Base-by-base conservation (phyloP, 2,329 filamentous ascomycete species). In the Drechslerella dactyloides region DNA sequence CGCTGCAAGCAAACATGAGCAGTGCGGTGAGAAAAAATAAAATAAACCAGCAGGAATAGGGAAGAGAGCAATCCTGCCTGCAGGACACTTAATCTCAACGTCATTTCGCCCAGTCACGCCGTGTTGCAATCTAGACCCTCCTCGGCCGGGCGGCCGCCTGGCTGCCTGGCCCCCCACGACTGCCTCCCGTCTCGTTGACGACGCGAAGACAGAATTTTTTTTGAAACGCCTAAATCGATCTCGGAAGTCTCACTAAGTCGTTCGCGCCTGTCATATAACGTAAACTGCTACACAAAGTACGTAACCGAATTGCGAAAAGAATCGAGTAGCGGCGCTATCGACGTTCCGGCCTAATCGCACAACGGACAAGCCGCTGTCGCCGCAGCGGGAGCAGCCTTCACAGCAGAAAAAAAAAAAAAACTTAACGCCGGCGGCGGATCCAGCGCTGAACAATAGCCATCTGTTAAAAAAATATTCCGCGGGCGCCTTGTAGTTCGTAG, bases 1-100 rank as follows among this genome's bases (percentile, higher is more conserved):
- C 27, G 42, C 60, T 65, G 68, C 55, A 65, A 65, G 60, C 40
- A 44, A 48, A 2, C n/a, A 19, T 19, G 19, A 17, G 44, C 5
- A 48, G 27, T 4, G 27, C 4, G 44, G 51, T 59, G 42, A 56
- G 33, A 52, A 53, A 56, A 50, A 57, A 59, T 42, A 52, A 61
- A 53, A 15, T 37, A 51, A 57, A 30, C 2, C 19, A 48, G 8
- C 5, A 48, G 44, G 44, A 48, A 48, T 8, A 42, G n/a, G 44
- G n/a, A 48, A 37, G 42, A 56, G 21, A 30, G 35, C 48, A 58
- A 59, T 65, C 68, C 48, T 72, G 68, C 68, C 48, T 72, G 68
- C 68, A 72, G 68, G 64, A 72, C 64, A 72, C 68, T 72, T 72
- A 72, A 72, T 72, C 54, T 72, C 68, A 72, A 72, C 60, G 68